These are phyloP conservation scores for Lippia alba DNA, from an alignment of 305 asterid species.

Conservation along the genomic window DNA sequence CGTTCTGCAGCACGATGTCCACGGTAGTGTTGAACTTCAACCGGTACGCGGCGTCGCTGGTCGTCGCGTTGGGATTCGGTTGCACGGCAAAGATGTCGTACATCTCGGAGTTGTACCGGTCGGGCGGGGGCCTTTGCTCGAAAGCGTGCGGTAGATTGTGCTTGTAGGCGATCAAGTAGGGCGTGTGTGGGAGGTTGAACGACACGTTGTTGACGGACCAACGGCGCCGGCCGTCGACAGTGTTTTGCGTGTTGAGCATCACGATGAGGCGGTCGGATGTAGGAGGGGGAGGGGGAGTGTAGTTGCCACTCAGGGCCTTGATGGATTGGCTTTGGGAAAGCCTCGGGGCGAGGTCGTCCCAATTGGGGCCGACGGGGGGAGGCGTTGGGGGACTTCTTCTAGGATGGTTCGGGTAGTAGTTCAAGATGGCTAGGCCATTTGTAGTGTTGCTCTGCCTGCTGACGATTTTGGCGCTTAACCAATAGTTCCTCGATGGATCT, in stretches of 20 bases:
- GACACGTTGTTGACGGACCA: constrained; percentile 92
- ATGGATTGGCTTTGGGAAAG: constrained; percentile 57
- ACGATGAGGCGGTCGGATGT: constrained; percentile 66
- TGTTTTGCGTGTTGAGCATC: constrained; percentile 85
- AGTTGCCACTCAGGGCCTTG: constrained; percentile 49
- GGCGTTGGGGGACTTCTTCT: constrained; percentile 49
- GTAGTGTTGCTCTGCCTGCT: constrained; percentile 60
- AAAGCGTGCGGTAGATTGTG: constrained; percentile 43
- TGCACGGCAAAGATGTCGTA: constrained; percentile 50
- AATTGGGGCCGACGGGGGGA: constrained; percentile 66
- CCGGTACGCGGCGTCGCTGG: constrained; percentile 58
- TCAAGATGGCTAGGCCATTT: constrained; percentile 65
- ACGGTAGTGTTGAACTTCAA: constrained; percentile 69
- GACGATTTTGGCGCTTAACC: constrained; percentile 66
- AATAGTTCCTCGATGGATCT: constrained; percentile 74
- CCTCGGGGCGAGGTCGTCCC: constrained; percentile 63
- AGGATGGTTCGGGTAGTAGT: constrained; percentile 78
- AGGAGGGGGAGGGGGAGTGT: constrained; percentile 63
- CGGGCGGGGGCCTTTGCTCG: constrained; percentile 66
- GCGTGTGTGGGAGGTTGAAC: constrained; percentile 69
- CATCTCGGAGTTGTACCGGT: constrained; percentile 44
- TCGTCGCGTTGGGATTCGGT: constrained; percentile 58
- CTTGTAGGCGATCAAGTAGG: constrained; percentile 67
- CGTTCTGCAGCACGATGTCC: constrained; percentile 77
- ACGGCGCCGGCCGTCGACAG: constrained; percentile 43